phyloP scores from a whole-genome alignment of 208 protist genomes.

The Leishmania amazonensis region DNA sequence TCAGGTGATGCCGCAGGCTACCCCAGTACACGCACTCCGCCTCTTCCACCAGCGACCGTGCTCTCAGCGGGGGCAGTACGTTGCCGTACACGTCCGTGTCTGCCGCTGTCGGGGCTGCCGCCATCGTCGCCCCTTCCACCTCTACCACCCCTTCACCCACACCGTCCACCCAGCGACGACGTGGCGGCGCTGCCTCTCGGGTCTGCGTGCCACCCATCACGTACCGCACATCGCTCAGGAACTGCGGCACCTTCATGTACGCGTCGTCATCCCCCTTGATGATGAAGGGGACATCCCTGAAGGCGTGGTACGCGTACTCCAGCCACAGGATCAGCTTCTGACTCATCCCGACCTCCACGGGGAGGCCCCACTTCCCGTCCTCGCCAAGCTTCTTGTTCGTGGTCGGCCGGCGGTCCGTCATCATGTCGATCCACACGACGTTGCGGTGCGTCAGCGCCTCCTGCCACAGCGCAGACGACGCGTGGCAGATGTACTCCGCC shows the following conservation, averaged over 20 bases:
- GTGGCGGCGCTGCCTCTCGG: background rate
- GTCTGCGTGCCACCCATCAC: background rate
- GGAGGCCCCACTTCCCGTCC: conserved; percentile 30
- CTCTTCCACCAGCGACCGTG: background rate
- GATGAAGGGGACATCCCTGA: conserved; percentile 39
- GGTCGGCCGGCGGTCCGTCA: conserved; percentile 34
- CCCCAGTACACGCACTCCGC: conserved; percentile 37
- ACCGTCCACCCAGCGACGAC: too few relatives aligned
- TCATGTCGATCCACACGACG: conserved; percentile 34
- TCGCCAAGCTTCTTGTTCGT: conserved; percentile 29
- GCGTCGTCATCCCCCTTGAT: conserved; percentile 63
- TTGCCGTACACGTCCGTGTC: background rate
- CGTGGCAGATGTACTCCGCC: conserved; percentile 18
- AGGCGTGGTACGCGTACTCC: conserved; percentile 38
- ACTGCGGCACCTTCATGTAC: conserved; percentile 60
- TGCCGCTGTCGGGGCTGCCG: background rate
- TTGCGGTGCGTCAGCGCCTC: conserved; percentile 43
- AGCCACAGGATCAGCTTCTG: conserved; percentile 54
- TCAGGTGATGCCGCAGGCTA: background rate
- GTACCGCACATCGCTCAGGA: conserved; percentile 38
- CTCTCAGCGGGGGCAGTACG: too few relatives aligned
- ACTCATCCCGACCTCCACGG: conserved; percentile 42
- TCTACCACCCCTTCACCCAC: too few relatives aligned
- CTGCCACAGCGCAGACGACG: conserved; percentile 36
- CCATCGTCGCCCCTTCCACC: background rate